Percentiles rank a stretch among this genome's conserved stretches.
Conservation (phyloP, 768 basidiomycete species). For the Trametes gibbosa region DNA sequence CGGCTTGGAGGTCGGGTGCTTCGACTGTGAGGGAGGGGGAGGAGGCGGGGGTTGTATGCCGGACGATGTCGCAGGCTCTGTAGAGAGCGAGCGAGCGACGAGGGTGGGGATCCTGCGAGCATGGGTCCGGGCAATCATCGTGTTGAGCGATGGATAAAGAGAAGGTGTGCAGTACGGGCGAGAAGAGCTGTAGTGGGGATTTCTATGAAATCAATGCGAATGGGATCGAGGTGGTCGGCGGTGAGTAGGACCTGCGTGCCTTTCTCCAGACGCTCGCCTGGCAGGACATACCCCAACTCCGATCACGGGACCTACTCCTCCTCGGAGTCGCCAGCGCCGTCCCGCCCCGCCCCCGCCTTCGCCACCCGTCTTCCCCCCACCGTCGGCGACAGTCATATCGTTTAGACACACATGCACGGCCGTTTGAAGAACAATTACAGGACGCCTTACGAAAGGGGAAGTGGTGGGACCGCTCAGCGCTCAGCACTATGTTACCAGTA, state of each 20-base stretch:
- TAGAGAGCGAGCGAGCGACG: conserved; percentile 27
- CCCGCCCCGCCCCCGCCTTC: too few species aligned
- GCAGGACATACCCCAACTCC: background rate
- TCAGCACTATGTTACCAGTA: too few species aligned
- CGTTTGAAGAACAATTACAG: too few species aligned
- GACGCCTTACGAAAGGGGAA: too few species aligned
- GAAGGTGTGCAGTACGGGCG: background rate
- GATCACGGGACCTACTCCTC: too few species aligned
- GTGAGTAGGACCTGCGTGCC: conserved; percentile 4
- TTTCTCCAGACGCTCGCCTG: background rate
- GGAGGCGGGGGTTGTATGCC: conserved; percentile 31
- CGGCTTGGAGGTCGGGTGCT: conserved; percentile 29
- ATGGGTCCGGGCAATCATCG: conserved; percentile 18
- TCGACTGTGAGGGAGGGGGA: conserved; percentile 31
- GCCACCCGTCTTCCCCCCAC: too few species aligned
- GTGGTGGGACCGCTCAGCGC: too few species aligned
- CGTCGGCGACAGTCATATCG: too few species aligned
- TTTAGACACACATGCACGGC: too few species aligned
- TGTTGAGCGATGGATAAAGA: background rate
- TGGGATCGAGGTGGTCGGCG: background rate
- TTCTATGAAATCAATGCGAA: too few species aligned
- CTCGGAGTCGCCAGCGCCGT: too few species aligned
- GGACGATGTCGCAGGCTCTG: conserved; percentile 25
- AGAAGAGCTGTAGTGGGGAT: background rate
- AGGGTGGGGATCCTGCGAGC: conserved; percentile 20